These are phyloP conservation scores for Sechiopsis laciniata DNA, from an alignment of 306 rosid species.

Conservation along the genomic window DNA sequence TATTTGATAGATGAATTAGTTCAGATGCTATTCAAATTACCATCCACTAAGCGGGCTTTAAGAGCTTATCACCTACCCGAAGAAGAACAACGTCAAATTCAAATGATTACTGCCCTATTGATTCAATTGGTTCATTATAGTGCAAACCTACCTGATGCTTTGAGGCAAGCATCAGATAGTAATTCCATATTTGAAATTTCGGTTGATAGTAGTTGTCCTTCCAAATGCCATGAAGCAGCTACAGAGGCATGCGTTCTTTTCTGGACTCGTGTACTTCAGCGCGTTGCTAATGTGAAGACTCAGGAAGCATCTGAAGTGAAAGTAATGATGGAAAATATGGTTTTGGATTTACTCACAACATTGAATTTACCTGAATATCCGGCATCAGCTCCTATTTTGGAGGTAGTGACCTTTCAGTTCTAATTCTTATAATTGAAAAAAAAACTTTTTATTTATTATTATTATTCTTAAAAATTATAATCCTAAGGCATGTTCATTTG, in stretches of 20 bases:
- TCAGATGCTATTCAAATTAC: constrained; percentile 83
- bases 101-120: constrained; percentile 88
- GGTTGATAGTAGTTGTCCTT: constrained; percentile 53
- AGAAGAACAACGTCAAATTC: constrained; percentile 96
- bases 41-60: constrained; percentile 76
- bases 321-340: constrained; percentile 83
- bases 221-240: constrained; percentile 61
- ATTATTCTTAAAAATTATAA: neutral
- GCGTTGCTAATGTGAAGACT: constrained; percentile 70
- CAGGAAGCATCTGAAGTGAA: constrained; percentile 91
- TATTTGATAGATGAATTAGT: constrained; percentile 90
- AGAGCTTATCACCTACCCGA: constrained; percentile 85
- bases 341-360: constrained; percentile 76
- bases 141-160: constrained; percentile 79
- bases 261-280: constrained; percentile 90
- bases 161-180: constrained; percentile 64
- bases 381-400: constrained; percentile 81
- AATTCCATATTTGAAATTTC: constrained; percentile 73
- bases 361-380: constrained; percentile 94
- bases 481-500: constrained; percentile 39
- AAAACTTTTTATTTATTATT: neutral
- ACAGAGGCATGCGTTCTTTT: constrained; percentile 76
- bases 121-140: constrained; percentile 86
- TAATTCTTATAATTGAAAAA: constrained; percentile 9
- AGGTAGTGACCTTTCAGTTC: constrained; percentile 42